These are phyloP conservation scores for Erigeron philadelphicus DNA, from an alignment of 140 eudicot species.

Conservation along the genomic window DNA sequence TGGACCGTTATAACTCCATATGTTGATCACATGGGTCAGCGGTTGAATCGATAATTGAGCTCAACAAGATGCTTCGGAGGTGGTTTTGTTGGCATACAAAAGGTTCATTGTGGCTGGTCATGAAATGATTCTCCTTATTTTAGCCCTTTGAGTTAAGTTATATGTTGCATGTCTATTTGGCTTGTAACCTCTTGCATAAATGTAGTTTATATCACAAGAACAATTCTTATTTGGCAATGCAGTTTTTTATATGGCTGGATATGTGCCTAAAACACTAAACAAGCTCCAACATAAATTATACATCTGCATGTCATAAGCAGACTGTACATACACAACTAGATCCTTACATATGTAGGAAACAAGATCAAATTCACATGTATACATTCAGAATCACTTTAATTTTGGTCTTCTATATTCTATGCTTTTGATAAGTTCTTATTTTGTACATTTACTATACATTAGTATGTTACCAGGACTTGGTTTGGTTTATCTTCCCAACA, in stretches of 20 bases:
- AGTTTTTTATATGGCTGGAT: background rate
- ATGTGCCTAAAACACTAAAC: no score
- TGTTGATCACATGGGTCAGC: conserved; percentile 21
- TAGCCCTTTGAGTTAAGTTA: conserved; percentile 9
- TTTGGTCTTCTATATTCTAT: conserved; percentile 15
- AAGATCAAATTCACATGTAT: conserved; percentile 11
- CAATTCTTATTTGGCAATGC: background rate
- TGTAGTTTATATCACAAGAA: conserved; percentile 9
- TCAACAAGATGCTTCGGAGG: conserved; percentile 4
- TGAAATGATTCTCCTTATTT: conserved; percentile 4
- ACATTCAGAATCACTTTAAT: conserved; percentile 8
- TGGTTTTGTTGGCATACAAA: background rate
- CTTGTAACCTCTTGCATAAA: conserved; percentile 23
- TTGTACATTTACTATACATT: background rate
- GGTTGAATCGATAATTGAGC: conserved; percentile 13
- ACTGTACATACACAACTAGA: conserved; percentile 13
- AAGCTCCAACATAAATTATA: background rate
- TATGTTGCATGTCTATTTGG: conserved; percentile 13
- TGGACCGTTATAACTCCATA: conserved; percentile 17
- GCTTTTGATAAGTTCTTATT: background rate
- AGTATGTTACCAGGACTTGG: background rate
- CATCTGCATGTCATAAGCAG: background rate
- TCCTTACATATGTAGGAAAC: conserved; percentile 9
- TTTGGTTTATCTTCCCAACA: conserved; percentile 13
- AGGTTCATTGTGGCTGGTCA: conserved; percentile 15